Evolutionary conservation across 371 early-diverging fungal species (phyloP), one percentile per base, ranked within the genome.

Genomic region (Syncephalastrum racemosum): DNA sequence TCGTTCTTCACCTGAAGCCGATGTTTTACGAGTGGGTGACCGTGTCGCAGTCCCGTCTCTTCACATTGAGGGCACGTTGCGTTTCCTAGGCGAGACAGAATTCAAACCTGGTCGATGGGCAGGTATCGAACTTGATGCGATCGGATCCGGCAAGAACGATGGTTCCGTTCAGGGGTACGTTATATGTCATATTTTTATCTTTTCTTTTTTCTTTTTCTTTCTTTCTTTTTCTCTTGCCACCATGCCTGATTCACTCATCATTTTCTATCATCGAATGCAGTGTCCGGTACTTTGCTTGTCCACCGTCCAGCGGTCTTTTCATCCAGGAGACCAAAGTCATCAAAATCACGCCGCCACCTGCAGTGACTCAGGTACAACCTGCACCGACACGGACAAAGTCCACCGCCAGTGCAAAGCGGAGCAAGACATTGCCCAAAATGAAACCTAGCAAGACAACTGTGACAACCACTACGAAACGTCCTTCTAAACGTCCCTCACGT

Each of bases 81-180:
- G 83, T 22, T 90, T 73, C 58, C 45, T 88, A 22, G 90, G 90
- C 5, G 78, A 82, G 4, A 81, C 84, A 19, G 71, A 82, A 39
- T 81, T 82, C 54, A 87, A 86, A 60, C 73, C 78, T 15, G 90
- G 90, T 5, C 70, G 75, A 5, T 90, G 90, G 90, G 90, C 87
- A 6, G 90, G 90, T 18, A 75, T 90, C 43, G 87, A 87, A 59
- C 71, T 90, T 1, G 88, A 89, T 47, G 62, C 60, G 18, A 63
- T 60, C 1, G 87, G 84, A 10, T 75, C 77, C 19, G 90, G 90
- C 25, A 90, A 90, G 60, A 90, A 90, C 64, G 80, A 87, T 48
- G 90, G 90, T 13, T 68, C 69, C 7, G 84, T 84, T 31, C 66
- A 67, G 16, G 90, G 88, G 75, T 77, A 71, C 2, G 27, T 27